These are phyloP conservation scores for Phialophora verrucosa DNA, from an alignment of 2,329 filamentous ascomycete species.

Conservation along the genomic window DNA sequence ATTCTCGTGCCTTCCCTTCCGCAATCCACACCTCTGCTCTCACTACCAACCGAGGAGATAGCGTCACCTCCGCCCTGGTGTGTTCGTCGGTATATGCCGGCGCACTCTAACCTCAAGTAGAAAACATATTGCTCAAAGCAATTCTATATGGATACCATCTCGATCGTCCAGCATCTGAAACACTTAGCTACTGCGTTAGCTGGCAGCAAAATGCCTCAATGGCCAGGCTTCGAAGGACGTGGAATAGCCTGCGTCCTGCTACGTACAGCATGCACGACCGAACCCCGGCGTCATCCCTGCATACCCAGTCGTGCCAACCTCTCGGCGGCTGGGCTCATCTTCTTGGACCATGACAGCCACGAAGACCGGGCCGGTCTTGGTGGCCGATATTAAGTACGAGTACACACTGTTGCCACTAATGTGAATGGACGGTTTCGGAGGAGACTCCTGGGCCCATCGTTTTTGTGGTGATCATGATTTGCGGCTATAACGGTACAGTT, in stretches of 20 bases:
- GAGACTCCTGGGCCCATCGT: neutral
- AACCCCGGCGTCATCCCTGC: neutral
- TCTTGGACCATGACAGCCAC: neutral
- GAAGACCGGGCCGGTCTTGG: neutral
- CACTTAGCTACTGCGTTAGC: neutral
- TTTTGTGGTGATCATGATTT: neutral
- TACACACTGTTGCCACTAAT: neutral
- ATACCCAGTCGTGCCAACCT: neutral
- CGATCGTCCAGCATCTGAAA: slow-evolving; percentile 7
- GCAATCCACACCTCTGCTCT: slow-evolving; percentile 77
- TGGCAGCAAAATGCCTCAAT: slow-evolving; percentile 5
- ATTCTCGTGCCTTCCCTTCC: slow-evolving; percentile 47
- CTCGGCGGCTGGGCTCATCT: slow-evolving; percentile 4
- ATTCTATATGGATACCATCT: neutral
- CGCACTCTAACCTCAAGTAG: slow-evolving; percentile 9
- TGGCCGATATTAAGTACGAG: neutral
- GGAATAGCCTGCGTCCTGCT: neutral
- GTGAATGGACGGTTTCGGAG: neutral
- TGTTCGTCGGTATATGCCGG: neutral
- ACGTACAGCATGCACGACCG: neutral
- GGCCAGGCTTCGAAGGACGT: neutral
- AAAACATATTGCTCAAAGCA: neutral
- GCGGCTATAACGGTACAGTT: neutral
- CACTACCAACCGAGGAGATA: slow-evolving; percentile 56
- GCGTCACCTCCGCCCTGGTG: neutral